Evolutionary conservation across 2,329 filamentous ascomycete genomes (phyloP).

Genomic region (Helotiales sp.): DNA sequence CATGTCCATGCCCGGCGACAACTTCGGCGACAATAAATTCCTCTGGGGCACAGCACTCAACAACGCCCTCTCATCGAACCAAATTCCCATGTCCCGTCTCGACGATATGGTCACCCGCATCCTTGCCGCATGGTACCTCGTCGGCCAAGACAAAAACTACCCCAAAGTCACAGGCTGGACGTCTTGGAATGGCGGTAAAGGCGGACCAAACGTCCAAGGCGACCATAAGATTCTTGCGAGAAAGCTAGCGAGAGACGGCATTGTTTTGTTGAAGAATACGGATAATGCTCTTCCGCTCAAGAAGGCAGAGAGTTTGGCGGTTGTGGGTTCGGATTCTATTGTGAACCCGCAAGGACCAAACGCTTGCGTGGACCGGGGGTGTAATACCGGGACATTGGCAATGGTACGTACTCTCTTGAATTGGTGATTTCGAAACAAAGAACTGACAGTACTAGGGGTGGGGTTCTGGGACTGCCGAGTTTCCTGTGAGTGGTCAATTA

Average conservation of each 20-base stretch:
- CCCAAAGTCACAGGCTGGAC: slow-evolving; percentile 60
- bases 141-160: slow-evolving; percentile 53
- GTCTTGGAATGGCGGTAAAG: slow-evolving; percentile 38
- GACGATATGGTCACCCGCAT: slow-evolving; percentile 72
- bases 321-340: slow-evolving; percentile 68
- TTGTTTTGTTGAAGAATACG: slow-evolving; percentile 72
- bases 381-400: slow-evolving; percentile 64
- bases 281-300: slow-evolving; percentile 60
- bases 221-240: slow-evolving; percentile 67
- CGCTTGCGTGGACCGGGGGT: slow-evolving; percentile 64
- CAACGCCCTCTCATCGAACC: slow-evolving; percentile 56
- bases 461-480: slow-evolving; percentile 64
- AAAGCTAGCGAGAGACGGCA: slow-evolving; percentile 59
- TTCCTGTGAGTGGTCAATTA: slow-evolving; percentile 45
- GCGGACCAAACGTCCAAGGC: slow-evolving; percentile 55
- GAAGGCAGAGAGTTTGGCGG: slow-evolving; percentile 56
- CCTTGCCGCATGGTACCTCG: slow-evolving; percentile 64
- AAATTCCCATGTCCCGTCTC: slow-evolving; percentile 62
- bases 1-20: slow-evolving; percentile 80
- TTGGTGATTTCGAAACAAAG: background rate
- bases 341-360: slow-evolving; percentile 67
- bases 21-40: slow-evolving; percentile 55
- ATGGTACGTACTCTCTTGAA: slow-evolving; percentile 60
- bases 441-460: slow-evolving; percentile 26
- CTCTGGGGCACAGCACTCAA: slow-evolving; percentile 61